A percentile compares a stretch with the other conserved stretches of the same genome.
Evolutionary conservation across 2,329 filamentous ascomycete species (phyloP).

Genomic region (Ophiostoma ulmi): DNA sequence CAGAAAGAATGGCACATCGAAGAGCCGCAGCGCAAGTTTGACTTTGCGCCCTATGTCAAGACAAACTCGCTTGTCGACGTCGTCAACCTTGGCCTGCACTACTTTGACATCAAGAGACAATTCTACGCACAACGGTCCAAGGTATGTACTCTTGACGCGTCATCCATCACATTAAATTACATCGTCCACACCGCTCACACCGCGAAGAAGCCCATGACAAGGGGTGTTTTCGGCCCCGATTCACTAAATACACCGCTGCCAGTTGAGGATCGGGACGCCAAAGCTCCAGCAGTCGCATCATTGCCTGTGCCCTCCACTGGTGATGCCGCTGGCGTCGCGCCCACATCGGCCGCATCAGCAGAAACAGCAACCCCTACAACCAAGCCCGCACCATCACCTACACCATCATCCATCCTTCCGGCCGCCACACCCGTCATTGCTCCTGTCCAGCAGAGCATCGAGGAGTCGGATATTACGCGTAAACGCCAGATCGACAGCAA

Average conservation of each 20-base stretch:
- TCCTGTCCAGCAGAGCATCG: slow-evolving; percentile 30
- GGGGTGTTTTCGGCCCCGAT: slow-evolving; percentile 55
- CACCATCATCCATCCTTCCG: slow-evolving; percentile 23
- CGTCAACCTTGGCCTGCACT: slow-evolving; percentile 59
- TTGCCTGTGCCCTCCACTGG: neutral
- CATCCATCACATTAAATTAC: slow-evolving; percentile 15
- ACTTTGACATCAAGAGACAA: slow-evolving; percentile 55
- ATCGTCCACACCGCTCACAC: slow-evolving; percentile 33
- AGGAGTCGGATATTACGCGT: slow-evolving; percentile 43
- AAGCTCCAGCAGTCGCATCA: neutral
- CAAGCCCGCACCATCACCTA: slow-evolving; percentile 15
- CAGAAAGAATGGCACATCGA: slow-evolving; percentile 63
- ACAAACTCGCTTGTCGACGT: slow-evolving; percentile 59
- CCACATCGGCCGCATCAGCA: slow-evolving; percentile 10
- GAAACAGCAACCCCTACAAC: neutral
- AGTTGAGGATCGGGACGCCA: neutral
- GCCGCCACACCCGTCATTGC: slow-evolving; percentile 24
- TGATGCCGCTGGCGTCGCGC: slow-evolving; percentile 1
- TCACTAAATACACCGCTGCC: neutral
- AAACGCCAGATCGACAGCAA: slow-evolving; percentile 48
- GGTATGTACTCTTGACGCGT: slow-evolving; percentile 38
- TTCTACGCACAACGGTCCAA: slow-evolving; percentile 40
- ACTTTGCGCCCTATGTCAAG: slow-evolving; percentile 61
- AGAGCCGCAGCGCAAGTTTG: slow-evolving; percentile 57
- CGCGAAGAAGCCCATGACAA: slow-evolving; percentile 44